Conservation (phyloP, 2,329 filamentous ascomycete genomes). For the Ceratocystis papillata region DNA sequence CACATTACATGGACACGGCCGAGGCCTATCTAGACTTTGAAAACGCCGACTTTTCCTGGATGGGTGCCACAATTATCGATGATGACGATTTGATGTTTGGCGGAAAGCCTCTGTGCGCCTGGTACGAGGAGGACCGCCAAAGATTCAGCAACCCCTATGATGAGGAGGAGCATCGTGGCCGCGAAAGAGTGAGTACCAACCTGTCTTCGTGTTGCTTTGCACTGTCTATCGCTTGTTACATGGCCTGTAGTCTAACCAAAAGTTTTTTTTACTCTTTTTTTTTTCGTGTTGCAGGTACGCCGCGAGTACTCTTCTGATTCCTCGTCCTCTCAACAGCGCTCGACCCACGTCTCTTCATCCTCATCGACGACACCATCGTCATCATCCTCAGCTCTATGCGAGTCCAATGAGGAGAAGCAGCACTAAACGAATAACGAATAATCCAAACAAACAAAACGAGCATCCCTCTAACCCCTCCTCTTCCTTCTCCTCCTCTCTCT, state of each 20-base stretch:
- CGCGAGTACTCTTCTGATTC: slow-evolving; percentile 20
- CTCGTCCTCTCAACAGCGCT: slow-evolving; percentile 9
- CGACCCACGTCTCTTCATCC: slow-evolving; percentile 1
- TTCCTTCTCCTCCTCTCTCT: not conserved
- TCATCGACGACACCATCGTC: not conserved
- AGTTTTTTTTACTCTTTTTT: not conserved
- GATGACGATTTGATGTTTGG: slow-evolving; percentile 52
- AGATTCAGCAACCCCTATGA: slow-evolving; percentile 35
- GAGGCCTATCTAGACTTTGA: slow-evolving; percentile 21
- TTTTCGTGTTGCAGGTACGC: slow-evolving; percentile 13
- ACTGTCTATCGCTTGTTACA: not conserved
- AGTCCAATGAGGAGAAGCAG: slow-evolving; percentile 10
- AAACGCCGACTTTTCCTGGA: slow-evolving; percentile 27
- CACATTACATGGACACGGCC: slow-evolving; percentile 4
- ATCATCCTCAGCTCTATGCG: not conserved
- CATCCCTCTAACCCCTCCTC: not conserved
- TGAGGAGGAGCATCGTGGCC: slow-evolving; percentile 34
- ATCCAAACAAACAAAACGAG: not conserved
- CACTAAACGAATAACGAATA: slow-evolving; percentile 4
- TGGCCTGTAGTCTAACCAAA: not conserved
- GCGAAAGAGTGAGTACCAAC: slow-evolving; percentile 31
- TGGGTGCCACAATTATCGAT: slow-evolving; percentile 46
- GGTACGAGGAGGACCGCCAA: slow-evolving; percentile 50
- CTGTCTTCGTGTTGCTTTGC: not conserved
- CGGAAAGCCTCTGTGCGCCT: slow-evolving; percentile 47